Evolutionary conservation across 2,329 filamentous ascomycete species (phyloP).

Genomic region (Fusarium buharicum): DNA sequence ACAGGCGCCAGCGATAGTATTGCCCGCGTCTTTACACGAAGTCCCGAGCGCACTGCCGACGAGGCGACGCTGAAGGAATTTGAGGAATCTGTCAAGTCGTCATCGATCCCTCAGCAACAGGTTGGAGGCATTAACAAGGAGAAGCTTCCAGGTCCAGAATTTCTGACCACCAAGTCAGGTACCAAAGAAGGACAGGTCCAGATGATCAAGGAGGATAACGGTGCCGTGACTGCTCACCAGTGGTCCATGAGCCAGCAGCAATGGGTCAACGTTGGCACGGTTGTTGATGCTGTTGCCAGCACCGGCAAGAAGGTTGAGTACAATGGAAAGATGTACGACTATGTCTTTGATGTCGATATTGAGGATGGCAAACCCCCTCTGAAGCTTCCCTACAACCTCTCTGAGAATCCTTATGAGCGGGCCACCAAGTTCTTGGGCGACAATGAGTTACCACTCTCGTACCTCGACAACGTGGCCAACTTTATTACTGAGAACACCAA

Average conservation of each 20-base stretch:
- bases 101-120: conserved; percentile 88
- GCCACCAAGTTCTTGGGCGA: conserved; percentile 90
- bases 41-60: conserved; percentile 74
- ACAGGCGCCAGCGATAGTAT: conserved; percentile 90
- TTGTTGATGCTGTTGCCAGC: conserved; percentile 88
- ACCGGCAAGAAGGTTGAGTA: conserved; percentile 81
- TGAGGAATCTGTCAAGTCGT: conserved; percentile 82
- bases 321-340: conserved; percentile 90
- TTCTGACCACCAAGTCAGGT: conserved; percentile 81
- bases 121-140: conserved; percentile 89
- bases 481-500: conserved; percentile 93
- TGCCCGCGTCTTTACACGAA: conserved; percentile 84
- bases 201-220: conserved; percentile 86
- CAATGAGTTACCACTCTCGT: conserved; percentile 87
- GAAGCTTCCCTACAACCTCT: conserved; percentile 93
- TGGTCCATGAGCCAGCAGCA: conserved; percentile 79
- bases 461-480: conserved; percentile 90
- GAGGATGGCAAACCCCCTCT: conserved; percentile 92
- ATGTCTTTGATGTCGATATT: conserved; percentile 95
- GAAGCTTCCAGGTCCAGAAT: conserved; percentile 87
- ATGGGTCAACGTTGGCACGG: conserved; percentile 92
- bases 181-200: conserved; percentile 97
- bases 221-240: conserved; percentile 84
- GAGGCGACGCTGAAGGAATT: conserved; percentile 76
- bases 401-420: conserved; percentile 90